Conservation (phyloP, 2,329 filamentous ascomycete genomes). For the Fusarium oxysporum region DNA sequence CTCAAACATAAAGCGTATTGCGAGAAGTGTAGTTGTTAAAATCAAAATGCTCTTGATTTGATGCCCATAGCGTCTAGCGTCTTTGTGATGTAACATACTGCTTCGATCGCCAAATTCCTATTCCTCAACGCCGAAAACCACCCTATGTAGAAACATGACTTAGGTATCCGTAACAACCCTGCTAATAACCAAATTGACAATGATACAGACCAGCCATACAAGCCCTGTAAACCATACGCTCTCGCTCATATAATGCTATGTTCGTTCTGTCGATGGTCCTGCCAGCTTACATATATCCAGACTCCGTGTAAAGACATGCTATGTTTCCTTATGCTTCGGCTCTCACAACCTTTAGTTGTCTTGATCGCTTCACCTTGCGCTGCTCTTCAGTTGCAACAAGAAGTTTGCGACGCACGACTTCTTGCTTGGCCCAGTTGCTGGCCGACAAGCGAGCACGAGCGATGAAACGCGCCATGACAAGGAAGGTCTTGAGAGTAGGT, state of each 20-base stretch:
- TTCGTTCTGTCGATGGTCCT: slow-evolving; percentile 4
- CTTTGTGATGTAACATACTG: slow-evolving; percentile 7
- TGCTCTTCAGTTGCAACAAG: slow-evolving; percentile 61
- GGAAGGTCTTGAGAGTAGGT: slow-evolving; percentile 57
- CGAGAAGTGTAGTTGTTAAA: slow-evolving; percentile 1
- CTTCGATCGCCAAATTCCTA: slow-evolving; percentile 6
- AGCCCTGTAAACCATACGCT: slow-evolving; percentile 1
- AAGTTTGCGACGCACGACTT: slow-evolving; percentile 61
- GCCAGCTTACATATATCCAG: background rate
- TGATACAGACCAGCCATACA: slow-evolving; percentile 9
- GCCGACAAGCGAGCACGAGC: slow-evolving; percentile 63
- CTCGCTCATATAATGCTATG: slow-evolving; percentile 22
- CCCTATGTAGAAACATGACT: slow-evolving; percentile 2
- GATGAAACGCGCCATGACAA: slow-evolving; percentile 63
- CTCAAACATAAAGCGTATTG: slow-evolving; percentile 9
- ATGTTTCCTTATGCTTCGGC: slow-evolving; percentile 45
- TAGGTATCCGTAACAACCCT: slow-evolving; percentile 35
- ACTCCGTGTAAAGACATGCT: slow-evolving; percentile 1
- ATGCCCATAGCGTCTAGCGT: slow-evolving; percentile 15
- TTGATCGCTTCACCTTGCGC: slow-evolving; percentile 58
- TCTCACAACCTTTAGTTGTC: slow-evolving; percentile 55
- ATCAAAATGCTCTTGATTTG: slow-evolving; percentile 30
- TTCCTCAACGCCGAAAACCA: slow-evolving; percentile 23
- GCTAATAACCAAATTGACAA: slow-evolving; percentile 26
- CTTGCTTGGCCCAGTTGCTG: slow-evolving; percentile 62